A percentile compares a stretch with the other conserved stretches of the same genome.
Conservation (phyloP, 2,329 filamentous ascomycete genomes). For the Colletotrichum limetticola region DNA sequence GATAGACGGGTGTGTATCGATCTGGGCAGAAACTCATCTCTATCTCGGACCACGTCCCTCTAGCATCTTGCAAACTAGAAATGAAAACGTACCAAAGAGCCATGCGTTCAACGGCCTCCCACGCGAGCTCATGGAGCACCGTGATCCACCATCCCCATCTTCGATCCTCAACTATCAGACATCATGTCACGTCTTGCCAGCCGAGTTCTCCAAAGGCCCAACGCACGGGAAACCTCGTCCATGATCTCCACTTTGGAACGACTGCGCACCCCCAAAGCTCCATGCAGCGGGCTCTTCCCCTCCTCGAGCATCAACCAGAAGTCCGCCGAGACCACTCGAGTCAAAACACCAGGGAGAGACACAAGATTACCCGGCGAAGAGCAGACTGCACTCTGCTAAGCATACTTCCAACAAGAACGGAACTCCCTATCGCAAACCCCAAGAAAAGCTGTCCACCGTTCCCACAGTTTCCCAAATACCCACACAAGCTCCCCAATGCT, state of each 20-base stretch:
- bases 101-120: not conserved
- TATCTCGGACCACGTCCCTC: not conserved
- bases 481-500: not conserved
- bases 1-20: not conserved
- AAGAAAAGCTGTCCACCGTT: not conserved
- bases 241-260: not conserved
- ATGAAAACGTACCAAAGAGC: not conserved
- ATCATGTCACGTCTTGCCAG: not conserved
- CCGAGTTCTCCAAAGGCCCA: not conserved
- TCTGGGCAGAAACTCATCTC: not conserved
- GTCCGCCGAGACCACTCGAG: not conserved
- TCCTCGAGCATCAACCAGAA: not conserved
- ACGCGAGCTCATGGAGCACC: not conserved
- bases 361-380: not conserved
- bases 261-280: not conserved
- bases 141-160: not conserved
- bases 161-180: not conserved
- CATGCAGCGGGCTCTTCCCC: not conserved
- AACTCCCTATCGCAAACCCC: not conserved
- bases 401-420: not conserved
- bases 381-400: not conserved
- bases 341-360: not conserved
- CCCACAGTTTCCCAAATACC: not conserved
- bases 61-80: not conserved
- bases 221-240: not conserved